Evolutionary conservation across 2,329 filamentous ascomycete species (phyloP).

Genomic region (Stenocarpella maydis): DNA sequence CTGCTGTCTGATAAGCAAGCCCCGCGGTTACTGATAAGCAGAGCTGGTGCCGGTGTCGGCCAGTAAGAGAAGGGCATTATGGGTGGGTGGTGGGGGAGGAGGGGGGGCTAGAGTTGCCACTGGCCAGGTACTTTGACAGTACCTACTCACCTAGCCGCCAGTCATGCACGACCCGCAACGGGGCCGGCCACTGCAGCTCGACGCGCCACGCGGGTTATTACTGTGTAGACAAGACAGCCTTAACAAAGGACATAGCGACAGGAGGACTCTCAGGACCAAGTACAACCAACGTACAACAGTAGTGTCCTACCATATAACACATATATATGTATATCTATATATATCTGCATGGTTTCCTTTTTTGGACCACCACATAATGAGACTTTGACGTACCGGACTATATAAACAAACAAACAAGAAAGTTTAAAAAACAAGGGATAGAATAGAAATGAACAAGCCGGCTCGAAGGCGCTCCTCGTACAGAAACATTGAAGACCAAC

Average conservation of each 20-base stretch:
- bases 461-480: slow-evolving; percentile 35
- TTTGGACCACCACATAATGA: not conserved
- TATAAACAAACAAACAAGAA: not conserved
- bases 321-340: not conserved
- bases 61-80: not conserved
- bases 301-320: not conserved
- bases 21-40: slow-evolving; percentile 32
- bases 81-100: no score
- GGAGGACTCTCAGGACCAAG: no score
- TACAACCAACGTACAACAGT: not conserved
- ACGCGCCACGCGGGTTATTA: slow-evolving; percentile 21
- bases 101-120: no score
- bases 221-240: not conserved
- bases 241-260: not conserved
- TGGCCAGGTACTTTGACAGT: not conserved
- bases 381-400: slow-evolving; percentile 12
- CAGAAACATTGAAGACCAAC: slow-evolving; percentile 24
- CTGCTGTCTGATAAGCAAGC: slow-evolving; percentile 28
- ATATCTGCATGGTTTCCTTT: not conserved
- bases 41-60: slow-evolving; percentile 16
- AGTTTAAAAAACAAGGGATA: not conserved
- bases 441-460: slow-evolving; percentile 34
- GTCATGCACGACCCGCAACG: not conserved
- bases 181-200: not conserved
- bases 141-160: not conserved